Evolutionary conservation across 306 rosid genomes (phyloP).

Genomic region (Luffa aegyptiaca): DNA sequence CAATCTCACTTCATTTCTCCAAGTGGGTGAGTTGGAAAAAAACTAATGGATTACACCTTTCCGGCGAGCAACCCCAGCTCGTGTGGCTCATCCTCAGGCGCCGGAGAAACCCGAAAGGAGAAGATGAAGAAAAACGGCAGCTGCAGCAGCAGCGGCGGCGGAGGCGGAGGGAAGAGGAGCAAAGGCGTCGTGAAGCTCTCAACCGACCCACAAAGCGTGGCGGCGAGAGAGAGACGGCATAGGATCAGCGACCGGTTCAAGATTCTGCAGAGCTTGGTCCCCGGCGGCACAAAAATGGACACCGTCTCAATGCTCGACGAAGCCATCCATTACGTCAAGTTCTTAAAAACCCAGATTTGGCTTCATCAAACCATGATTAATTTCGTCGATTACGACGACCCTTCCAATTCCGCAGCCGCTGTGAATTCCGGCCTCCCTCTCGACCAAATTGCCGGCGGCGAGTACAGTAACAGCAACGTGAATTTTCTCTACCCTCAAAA

Average conservation of each 20-base stretch:
- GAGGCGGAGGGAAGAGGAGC: slow-evolving; percentile 18
- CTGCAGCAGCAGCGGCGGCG: neutral
- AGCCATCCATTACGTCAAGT: slow-evolving; percentile 77
- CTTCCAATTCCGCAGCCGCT: neutral
- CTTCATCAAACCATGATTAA: slow-evolving; percentile 70
- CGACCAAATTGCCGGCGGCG: neutral
- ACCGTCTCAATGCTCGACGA: slow-evolving; percentile 85
- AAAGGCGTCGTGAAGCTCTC: slow-evolving; percentile 53
- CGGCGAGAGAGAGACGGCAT: slow-evolving; percentile 82
- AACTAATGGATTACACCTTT: slow-evolving; percentile 4
- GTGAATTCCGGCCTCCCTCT: neutral
- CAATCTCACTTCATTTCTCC: neutral
- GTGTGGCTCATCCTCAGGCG: slow-evolving; percentile 30
- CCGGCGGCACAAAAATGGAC: slow-evolving; percentile 86
- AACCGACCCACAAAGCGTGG: slow-evolving; percentile 89
- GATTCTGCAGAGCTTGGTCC: slow-evolving; percentile 81
- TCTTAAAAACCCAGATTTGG: slow-evolving; percentile 70
- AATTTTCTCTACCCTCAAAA: neutral
- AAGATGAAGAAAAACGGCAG: neutral
- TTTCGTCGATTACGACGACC: slow-evolving; percentile 12
- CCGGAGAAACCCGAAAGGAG: slow-evolving; percentile 9
- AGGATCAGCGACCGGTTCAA: slow-evolving; percentile 84
- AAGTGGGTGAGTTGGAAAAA: neutral
- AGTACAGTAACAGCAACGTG: neutral
- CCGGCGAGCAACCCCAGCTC: slow-evolving; percentile 17